Base-by-base conservation (phyloP, 257 asterid genomes). In the Solanum tacnaense region DNA sequence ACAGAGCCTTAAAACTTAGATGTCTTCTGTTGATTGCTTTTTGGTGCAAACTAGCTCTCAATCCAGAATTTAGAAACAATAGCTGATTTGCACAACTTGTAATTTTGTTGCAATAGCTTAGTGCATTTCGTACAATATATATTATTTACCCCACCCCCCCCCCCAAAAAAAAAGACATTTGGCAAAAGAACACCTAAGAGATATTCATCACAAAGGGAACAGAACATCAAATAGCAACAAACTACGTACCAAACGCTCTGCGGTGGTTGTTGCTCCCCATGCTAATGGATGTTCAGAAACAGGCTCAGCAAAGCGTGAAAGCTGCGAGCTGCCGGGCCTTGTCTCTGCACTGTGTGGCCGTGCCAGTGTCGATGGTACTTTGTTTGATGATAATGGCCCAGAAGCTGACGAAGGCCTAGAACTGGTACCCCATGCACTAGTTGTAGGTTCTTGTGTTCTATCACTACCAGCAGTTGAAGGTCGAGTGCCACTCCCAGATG, bases 311-410 rank as follows among this genome's bases (percentile, higher is more conserved):
- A 96, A 97, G 86, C 98, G 93, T 70, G 99, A 97, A 83, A 95
- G 93, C 87, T 94, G 98, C 11, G 99, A 96, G 94, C 98, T 97
- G 85, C 88, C 92, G 31, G 99, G 99, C 86, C 99, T 93, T 88
- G 94, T 94, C 89, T 97, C 99, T n/a, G 99, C 98, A 92, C 99
- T 97, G 87, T 91, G 94, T 62, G 99, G 99, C 21, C 98, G 99
- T 89, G 93, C 70, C 13, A 95, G 89, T 70, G 96, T 68, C 76
- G 92, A 89, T 60, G 98, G 92, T 86, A 96, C 86, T 88, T 97
- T 98, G 89, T 89, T 94, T 78, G 99, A 93, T n/a, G 96, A 89
- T 83, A 93, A 86, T 62, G 92, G 84, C 89, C 99, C 99, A 93
- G 99, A 95, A 89, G 98, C 98, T 29, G 99, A 96, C 38, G 98